Conservation (phyloP, 495 filamentous ascomycete species). For the Penicillium desertorum region DNA sequence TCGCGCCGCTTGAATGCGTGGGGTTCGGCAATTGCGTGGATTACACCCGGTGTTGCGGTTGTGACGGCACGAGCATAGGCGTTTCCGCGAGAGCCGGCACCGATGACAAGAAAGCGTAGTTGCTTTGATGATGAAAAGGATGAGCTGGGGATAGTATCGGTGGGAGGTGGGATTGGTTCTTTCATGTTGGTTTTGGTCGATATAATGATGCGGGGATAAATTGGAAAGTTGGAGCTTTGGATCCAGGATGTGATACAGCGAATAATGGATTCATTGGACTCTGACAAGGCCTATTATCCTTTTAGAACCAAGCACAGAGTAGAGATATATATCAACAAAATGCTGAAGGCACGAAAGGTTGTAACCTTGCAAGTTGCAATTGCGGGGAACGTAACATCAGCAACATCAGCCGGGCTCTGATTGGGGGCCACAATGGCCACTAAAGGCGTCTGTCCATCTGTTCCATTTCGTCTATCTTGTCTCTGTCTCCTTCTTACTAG, state of each 20-base stretch:
- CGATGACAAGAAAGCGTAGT: constrained; percentile 71
- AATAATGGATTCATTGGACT: not conserved
- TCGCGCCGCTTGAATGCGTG: constrained; percentile 68
- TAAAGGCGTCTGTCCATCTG: not conserved
- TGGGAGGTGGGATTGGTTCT: constrained; percentile 21
- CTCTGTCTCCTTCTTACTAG: not conserved
- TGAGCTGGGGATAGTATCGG: constrained; percentile 1
- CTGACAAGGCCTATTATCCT: not conserved
- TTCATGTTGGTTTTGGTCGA: constrained; percentile 25
- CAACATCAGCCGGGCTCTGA: constrained; percentile 12
- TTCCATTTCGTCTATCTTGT: not conserved
- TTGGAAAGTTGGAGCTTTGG: constrained; percentile 9
- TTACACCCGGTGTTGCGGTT: constrained; percentile 57
- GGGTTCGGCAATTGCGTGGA: constrained; percentile 82
- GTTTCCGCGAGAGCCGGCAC: constrained; percentile 80
- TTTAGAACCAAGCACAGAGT: not conserved
- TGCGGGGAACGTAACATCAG: constrained; percentile 14
- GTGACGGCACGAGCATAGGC: constrained; percentile 69
- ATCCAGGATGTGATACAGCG: constrained; percentile 2
- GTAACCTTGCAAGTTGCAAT: not conserved
- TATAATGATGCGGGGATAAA: not conserved
- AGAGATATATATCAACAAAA: not conserved
- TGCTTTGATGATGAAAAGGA: constrained; percentile 10
- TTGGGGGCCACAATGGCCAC: constrained; percentile 16
- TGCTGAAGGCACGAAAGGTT: constrained; percentile 2